Conservation (phyloP, 139 green algal species). For the Penium margaritaceum region DNA sequence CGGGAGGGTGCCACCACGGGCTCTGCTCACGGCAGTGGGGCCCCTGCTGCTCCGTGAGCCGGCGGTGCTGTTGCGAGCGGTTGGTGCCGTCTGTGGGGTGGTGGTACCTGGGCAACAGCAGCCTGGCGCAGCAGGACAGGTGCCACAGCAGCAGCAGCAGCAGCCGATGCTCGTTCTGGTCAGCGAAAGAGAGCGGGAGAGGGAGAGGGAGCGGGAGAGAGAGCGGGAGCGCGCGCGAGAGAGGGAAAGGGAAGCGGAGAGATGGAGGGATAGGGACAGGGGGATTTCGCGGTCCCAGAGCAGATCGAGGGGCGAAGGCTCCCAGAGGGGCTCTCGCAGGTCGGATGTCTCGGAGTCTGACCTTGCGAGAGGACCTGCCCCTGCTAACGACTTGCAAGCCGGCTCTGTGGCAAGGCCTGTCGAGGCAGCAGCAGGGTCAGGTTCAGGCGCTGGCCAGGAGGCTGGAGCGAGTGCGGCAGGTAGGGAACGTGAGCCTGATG, state of each 20-base stretch:
- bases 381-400: too few relatives aligned
- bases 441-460: too few relatives aligned
- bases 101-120: slow-evolving; percentile 14
- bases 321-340: too few relatives aligned
- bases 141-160: too few relatives aligned
- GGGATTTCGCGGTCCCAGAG: neutral
- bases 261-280: slow-evolving; percentile 11
- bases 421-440: too few relatives aligned
- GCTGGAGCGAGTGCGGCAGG: too few relatives aligned
- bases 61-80: slow-evolving; percentile 67
- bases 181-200: slow-evolving; percentile 37
- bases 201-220: slow-evolving; percentile 31
- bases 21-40: slow-evolving; percentile 57
- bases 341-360: too few relatives aligned
- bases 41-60: slow-evolving; percentile 63
- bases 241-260: slow-evolving; percentile 19
- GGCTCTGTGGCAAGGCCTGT: too few relatives aligned
- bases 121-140: too few relatives aligned
- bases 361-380: too few relatives aligned
- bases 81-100: slow-evolving; percentile 53
- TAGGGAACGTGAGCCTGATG: too few relatives aligned
- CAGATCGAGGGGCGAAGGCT: too few relatives aligned
- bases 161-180: slow-evolving; percentile 34
- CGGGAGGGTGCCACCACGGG: slow-evolving; percentile 33
- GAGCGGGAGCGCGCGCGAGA: slow-evolving; percentile 20